Percentiles rank a stretch among this genome's conserved stretches.
Conservation (phyloP, 768 basidiomycete species). For the Suillus variegatus region DNA sequence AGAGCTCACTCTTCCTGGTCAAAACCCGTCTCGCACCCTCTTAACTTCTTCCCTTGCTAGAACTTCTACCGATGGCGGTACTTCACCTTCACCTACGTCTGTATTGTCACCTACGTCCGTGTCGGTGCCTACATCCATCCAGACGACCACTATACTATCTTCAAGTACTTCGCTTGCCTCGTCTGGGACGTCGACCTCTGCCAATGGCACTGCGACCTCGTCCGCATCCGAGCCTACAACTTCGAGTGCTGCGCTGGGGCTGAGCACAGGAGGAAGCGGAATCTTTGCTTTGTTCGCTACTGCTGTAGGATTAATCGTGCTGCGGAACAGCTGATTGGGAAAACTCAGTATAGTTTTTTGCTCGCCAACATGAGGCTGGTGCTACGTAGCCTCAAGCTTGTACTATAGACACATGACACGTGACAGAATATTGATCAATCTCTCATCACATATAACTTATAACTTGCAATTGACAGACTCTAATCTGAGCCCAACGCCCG, state of each 20-base stretch:
- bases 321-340: background rate
- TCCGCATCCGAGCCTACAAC: background rate
- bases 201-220: background rate
- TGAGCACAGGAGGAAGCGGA: background rate
- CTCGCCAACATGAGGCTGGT: background rate
- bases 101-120: background rate
- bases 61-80: background rate
- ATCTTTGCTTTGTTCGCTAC: background rate
- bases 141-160: background rate
- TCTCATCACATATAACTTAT: too few relatives aligned
- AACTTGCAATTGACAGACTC: too few relatives aligned
- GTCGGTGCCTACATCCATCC: background rate
- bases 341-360: background rate
- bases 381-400: too few relatives aligned
- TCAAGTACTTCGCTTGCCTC: background rate
- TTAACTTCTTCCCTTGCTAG: background rate
- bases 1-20: slow-evolving; percentile 27
- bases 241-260: background rate
- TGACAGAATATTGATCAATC: too few relatives aligned
- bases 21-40: slow-evolving; percentile 18
- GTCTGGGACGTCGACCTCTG: background rate
- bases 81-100: background rate
- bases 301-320: background rate
- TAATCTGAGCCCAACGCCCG: too few relatives aligned
- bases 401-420: too few relatives aligned